Conservation (phyloP, 2,329 filamentous ascomycete genomes). For the Colletotrichum cereale region DNA sequence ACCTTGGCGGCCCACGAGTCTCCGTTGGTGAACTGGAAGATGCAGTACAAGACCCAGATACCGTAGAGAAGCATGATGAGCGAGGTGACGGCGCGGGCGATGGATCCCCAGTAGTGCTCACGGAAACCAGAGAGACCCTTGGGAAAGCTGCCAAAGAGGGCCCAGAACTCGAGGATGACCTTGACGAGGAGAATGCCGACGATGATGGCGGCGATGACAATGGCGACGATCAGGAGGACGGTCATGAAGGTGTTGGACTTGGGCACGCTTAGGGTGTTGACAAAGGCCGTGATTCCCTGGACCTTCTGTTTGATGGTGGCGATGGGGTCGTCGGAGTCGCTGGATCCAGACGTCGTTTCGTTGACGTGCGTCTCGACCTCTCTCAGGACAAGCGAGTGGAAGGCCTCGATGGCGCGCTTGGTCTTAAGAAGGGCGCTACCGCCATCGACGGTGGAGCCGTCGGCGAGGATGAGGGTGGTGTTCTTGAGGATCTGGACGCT, state of each 20-base stretch:
- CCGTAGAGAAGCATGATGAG: conserved; percentile 93
- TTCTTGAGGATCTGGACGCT: conserved; percentile 82
- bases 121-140: conserved; percentile 85
- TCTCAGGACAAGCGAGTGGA: conserved; percentile 66
- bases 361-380: conserved; percentile 62
- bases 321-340: conserved; percentile 43
- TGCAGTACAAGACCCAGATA: conserved; percentile 94
- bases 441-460: conserved; percentile 64
- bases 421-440: conserved; percentile 38
- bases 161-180: conserved; percentile 90
- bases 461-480: conserved; percentile 78
- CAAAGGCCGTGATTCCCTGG: conserved; percentile 83
- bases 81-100: conserved; percentile 89
- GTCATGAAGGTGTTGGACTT: conserved; percentile 97
- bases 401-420: conserved; percentile 62
- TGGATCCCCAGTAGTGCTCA: conserved; percentile 94
- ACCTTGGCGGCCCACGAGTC: conserved; percentile 94
- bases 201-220: conserved; percentile 85
- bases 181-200: conserved; percentile 92
- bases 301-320: conserved; percentile 61
- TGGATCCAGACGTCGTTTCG: conserved; percentile 47
- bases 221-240: conserved; percentile 87
- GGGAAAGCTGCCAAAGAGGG: conserved; percentile 89
- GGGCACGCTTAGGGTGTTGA: conserved; percentile 87
- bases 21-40: conserved; percentile 93